Conservation (phyloP, 164 flowering plant species). For the Chimonanthus salicifolius region DNA sequence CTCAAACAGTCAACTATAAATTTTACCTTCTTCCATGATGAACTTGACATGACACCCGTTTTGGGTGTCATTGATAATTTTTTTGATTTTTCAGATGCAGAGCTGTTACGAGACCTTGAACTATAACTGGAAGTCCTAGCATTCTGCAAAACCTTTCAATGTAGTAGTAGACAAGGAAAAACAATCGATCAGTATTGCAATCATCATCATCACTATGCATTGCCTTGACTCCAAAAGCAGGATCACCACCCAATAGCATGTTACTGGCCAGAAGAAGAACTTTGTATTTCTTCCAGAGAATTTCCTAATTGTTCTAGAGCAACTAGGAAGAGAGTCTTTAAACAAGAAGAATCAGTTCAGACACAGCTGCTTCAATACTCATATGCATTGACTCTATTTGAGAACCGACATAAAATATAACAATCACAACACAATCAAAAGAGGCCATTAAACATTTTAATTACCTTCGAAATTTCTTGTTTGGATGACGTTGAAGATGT, state of each 20-base stretch:
- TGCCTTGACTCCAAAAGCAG: too few relatives aligned
- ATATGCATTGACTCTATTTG: too few relatives aligned
- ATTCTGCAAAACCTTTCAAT: conserved; percentile 30
- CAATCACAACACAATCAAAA: not conserved
- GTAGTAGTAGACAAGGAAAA: conserved; percentile 3
- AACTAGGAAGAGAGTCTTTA: too few relatives aligned
- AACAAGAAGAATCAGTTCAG: too few relatives aligned
- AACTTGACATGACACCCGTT: conserved; percentile 23
- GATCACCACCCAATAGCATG: too few relatives aligned
- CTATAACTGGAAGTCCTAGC: conserved; percentile 44
- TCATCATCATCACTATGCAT: not conserved
- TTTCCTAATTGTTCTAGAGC: too few relatives aligned
- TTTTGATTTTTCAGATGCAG: conserved; percentile 32
- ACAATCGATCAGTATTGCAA: not conserved
- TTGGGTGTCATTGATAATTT: conserved; percentile 24
- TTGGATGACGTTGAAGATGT: conserved; percentile 26
- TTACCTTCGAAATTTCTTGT: conserved; percentile 49
- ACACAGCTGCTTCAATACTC: too few relatives aligned
- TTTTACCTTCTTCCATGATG: conserved; percentile 70
- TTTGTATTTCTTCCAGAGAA: too few relatives aligned
- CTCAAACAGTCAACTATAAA: not conserved
- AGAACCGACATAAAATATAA: too few relatives aligned
- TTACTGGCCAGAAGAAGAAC: too few relatives aligned
- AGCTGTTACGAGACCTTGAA: conserved; percentile 46
- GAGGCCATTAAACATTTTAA: not conserved